A percentile compares a stretch with the other conserved stretches of the same genome.
These are phyloP conservation scores for Trichoderma koningiopsis DNA, from an alignment of 2,329 filamentous ascomycete species.

Conservation along the genomic window DNA sequence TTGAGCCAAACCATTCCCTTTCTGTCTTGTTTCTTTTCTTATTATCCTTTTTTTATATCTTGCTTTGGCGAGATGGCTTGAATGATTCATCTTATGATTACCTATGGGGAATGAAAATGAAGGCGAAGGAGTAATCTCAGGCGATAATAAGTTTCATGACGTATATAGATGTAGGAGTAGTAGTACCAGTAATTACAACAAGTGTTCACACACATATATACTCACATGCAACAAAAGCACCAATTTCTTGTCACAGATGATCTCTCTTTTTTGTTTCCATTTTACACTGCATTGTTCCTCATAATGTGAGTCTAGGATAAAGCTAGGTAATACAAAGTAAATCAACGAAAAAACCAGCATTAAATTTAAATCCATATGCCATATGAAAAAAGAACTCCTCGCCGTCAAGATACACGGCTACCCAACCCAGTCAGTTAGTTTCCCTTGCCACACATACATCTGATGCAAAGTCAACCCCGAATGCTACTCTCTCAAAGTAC, in stretches of 20 bases:
- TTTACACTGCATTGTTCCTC: not conserved
- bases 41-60: not conserved
- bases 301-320: conserved; percentile 2
- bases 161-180: conserved; percentile 18
- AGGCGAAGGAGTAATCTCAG: not conserved
- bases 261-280: not conserved
- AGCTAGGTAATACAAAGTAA: conserved; percentile 19
- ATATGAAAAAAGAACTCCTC: conserved; percentile 23
- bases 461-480: conserved; percentile 9
- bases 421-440: not conserved
- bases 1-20: conserved; percentile 35
- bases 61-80: conserved; percentile 2
- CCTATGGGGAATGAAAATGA: not conserved
- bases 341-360: conserved; percentile 1
- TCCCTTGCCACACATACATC: not conserved
- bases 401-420: conserved; percentile 13
- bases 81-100: conserved; percentile 1
- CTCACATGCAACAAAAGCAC: not conserved
- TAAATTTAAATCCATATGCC: conserved; percentile 29
- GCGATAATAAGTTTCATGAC: conserved; percentile 1
- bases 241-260: not conserved
- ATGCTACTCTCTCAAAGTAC: not conserved
- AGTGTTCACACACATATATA: conserved; percentile 12
- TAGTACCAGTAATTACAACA: not conserved
- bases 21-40: not conserved